Evolutionary conservation across 2,329 filamentous ascomycete species (phyloP), one percentile per base, ranked within the genome.

Genomic region (Claviceps sp.): DNA sequence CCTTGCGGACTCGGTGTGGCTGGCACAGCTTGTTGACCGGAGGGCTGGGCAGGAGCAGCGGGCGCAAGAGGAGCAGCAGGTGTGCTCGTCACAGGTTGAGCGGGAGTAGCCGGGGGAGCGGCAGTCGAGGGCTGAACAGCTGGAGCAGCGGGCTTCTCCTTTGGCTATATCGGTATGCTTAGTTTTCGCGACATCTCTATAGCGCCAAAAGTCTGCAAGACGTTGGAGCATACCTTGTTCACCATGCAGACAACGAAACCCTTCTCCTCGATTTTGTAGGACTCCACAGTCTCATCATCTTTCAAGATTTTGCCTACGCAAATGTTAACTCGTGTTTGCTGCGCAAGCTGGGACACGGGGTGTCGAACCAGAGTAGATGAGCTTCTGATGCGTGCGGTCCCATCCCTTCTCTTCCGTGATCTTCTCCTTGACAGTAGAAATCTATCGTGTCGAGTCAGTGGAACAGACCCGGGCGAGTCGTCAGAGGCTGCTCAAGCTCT

Each of bases 221-320:
- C 30, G 37, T 53, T 51, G 56, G 3, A 46, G 16, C 69, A 57
- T 74, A 95, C 90, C 87, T 97, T 97, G 67, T 88, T 89, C 62
- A 95, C 84, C 83, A 98, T 95, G 74, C 93, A 98, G 55, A 98
- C 93, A 63, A 98, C 89, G 68, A 97, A 98, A 40, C 93, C 93
- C 78, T 97, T 98, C 79, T 97, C 93, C 72, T 98, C 91, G 57
- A 98, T 97, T 72, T 89, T 95, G 76, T 97, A 97, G 42, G 87
- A 90, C 70, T 89, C 89, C 61, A 98, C 87, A 2, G 90, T 95
- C 66, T 96, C 93, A 56, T 89, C 89, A 85, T 98, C 91, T 72
- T 96, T 91, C 59, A 98, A 76, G 62, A 98, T 97, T 76, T 98
- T 98, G 74, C 93, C 90, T 96, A 61, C 52, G 30, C 11, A 24